Evolutionary conservation across 2,329 filamentous ascomycete genomes (phyloP), one percentile per base, ranked within the genome.

Genomic region (Nemania diffusa): DNA sequence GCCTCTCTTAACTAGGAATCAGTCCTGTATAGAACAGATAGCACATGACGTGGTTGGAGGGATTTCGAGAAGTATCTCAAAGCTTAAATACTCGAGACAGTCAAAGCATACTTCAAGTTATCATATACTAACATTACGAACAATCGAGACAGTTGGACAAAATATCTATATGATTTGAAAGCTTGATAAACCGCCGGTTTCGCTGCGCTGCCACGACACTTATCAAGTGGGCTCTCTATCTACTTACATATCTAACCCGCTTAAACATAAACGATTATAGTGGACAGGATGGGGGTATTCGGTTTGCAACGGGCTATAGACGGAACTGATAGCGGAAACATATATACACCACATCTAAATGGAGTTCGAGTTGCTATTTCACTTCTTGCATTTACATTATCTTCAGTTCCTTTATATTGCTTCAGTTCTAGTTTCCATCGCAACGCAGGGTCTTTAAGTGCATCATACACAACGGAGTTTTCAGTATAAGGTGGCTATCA

Each of bases 241-340:
- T 24, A 48, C 5, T 8, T n/a, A n/a, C n/a, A n/a, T 24, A 53
- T 20, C 27, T 32, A 34, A 15, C 32, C 52, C 60, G 29, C 42
- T 40, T 57, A 62, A 63, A 57, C 17, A 50, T 50, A 2, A 55
- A 13, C 26, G 59, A 34, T 46, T 20, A 29, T 13, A 52, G 48
- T 48, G 50, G 57, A 32, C 24, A 44, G 29, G 34, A 66, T 53
- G 27, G 63, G 32, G 46, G 26, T 52, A 17, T 58, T 68, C 65
- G 65, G 65, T 51, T 68, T 68, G 52, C 46, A 15, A 37, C 62
- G 65, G 65, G 57, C 46, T 56, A 61, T 11, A 20, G 50, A 58
- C 53, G 64, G 64, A 59, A 67, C 42, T 34, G 20, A 57, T 6
- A 58, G 53, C 64, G 64, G 64, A 67, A 67, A 58, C 4, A 50